phyloP scores from a whole-genome alignment of 2,329 filamentous ascomycete genomes.

The Stagonosporopsis cucurbitacearum region DNA sequence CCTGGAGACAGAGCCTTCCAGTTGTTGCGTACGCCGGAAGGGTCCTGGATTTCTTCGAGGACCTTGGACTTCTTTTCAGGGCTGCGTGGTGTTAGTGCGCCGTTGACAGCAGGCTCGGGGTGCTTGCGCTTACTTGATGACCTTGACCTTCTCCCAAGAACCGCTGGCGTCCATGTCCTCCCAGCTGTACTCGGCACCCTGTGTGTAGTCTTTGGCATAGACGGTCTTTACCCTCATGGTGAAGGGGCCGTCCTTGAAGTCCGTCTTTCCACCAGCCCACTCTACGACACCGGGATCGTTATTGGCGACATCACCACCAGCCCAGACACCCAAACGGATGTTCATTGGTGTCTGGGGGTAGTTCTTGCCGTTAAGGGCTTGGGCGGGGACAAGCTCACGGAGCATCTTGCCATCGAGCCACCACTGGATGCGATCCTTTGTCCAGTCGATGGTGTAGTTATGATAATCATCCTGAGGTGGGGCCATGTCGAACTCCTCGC shows the following conservation, averaged over 20 bases:
- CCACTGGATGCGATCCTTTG: conserved; percentile 68
- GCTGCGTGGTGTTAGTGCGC: not conserved
- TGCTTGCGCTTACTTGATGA: conserved; percentile 47
- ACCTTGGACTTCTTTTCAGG: conserved; percentile 40
- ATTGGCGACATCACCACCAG: conserved; percentile 60
- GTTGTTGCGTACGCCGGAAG: conserved; percentile 45
- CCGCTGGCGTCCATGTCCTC: conserved; percentile 62
- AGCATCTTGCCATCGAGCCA: conserved; percentile 66
- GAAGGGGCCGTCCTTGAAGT: conserved; percentile 71
- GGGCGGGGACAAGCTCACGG: conserved; percentile 66
- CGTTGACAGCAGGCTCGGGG: not conserved
- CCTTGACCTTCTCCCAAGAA: conserved; percentile 62
- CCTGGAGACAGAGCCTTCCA: conserved; percentile 43
- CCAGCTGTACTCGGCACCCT: conserved; percentile 68
- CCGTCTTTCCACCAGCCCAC: conserved; percentile 72
- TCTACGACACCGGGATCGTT: conserved; percentile 46
- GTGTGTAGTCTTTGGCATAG: conserved; percentile 62
- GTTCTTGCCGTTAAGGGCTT: conserved; percentile 64
- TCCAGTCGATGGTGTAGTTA: conserved; percentile 68
- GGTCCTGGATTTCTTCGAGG: conserved; percentile 44
- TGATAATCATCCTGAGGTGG: conserved; percentile 46
- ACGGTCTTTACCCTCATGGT: conserved; percentile 75
- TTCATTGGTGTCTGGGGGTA: conserved; percentile 79
- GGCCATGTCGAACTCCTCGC: conserved; percentile 41
- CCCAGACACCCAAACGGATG: conserved; percentile 73